Evolutionary conservation across 805 yeast species (phyloP).

Genomic region (Lipomyces starkeyi): DNA sequence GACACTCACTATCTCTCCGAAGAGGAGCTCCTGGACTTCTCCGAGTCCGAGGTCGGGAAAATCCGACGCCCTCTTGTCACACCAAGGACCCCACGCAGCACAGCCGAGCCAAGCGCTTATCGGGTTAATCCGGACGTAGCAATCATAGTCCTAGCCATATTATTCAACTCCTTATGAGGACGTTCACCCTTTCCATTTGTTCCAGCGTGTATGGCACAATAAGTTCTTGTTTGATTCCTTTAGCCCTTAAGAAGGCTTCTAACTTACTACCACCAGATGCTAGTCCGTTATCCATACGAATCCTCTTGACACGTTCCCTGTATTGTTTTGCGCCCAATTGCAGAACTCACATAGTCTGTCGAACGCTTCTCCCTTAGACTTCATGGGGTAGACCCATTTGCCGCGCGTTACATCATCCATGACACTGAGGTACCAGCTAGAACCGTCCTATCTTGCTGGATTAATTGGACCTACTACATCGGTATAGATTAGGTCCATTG

Average conservation of each 20-base stretch:
- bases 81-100: no score
- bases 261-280: constrained; percentile 6
- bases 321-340: constrained; percentile 1
- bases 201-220: constrained; percentile 2
- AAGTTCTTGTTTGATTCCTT: not conserved
- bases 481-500: not conserved
- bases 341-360: not conserved
- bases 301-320: not conserved
- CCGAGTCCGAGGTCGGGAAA: no score
- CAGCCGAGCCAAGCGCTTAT: no score
- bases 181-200: not conserved
- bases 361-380: not conserved
- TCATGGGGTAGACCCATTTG: constrained; percentile 6
- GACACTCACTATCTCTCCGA: no score
- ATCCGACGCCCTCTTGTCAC: no score
- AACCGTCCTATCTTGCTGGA: constrained; percentile 2
- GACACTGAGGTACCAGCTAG: constrained; percentile 4
- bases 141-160: not conserved
- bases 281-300: constrained; percentile 1
- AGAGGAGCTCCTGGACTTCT: no score
- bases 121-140: not conserved
- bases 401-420: constrained; percentile 5
- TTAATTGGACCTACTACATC: not conserved
- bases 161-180: not conserved
- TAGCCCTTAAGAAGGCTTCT: not conserved